Evolutionary conservation across 192 early-diverging fungal genomes (phyloP), one percentile per base, ranked within the genome.

Genomic region (Podila verticillata): DNA sequence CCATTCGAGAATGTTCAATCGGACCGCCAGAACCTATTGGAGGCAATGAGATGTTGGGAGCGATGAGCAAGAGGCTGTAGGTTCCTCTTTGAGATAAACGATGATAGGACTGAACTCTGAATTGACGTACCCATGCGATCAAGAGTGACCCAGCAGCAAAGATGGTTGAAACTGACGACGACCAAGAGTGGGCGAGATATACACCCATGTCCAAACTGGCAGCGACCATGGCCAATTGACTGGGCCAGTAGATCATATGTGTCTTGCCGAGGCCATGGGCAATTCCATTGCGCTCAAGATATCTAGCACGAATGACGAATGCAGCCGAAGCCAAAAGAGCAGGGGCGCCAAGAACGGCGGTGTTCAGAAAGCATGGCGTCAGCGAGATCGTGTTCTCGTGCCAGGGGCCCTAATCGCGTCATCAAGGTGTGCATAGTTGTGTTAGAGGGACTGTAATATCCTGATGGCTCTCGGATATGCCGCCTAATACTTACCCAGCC

Each of bases 401-500:
- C 48, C 69, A 6, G 5, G 74, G 74, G 26, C 68, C 74, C 74
- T 77, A 24, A n/a, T n/a, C n/a, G n/a, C n/a, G 22, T 26, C 4
- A 20, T 13, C 13, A 30, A 31, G 30, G 20, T 28, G 8, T 5
- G 6, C 30, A 17, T 35, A 32, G 56, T 2, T 7, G 36, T 26
- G 28, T 28, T n/a, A n/a, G n/a, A n/a, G n/a, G n/a, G n/a, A n/a
- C n/a, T n/a, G n/a, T n/a, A 29, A 5, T 10, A 19, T 29, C 0
- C n/a, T n/a, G 12, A 29, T 9, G 15, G 2, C 4, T 60, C 3
- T 26, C 58, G 3, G 39, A 34, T 6, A n/a, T 17, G 12, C 22
- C 20, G n/a, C 57, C 24, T 12, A 8, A 54, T 24, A 9, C 66
- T 35, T 77, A 70, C 74, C 74, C 74, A 77, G 29, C 68, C 74